Evolutionary conservation across 2,329 filamentous ascomycete species (phyloP).

Genomic region (Teratosphaeriaceae sp.): DNA sequence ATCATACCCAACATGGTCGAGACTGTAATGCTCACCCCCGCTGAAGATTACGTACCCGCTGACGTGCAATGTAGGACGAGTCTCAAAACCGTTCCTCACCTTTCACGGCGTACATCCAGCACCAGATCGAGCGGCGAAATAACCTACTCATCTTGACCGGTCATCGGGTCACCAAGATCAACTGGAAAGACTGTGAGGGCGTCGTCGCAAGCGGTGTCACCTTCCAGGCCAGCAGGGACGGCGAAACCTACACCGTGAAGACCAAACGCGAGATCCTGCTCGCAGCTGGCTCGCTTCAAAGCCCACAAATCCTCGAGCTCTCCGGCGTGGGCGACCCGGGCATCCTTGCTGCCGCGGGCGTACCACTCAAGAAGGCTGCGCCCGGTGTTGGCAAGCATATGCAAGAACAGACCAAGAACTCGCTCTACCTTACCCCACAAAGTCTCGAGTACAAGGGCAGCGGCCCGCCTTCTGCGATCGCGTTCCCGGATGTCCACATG

Average conservation of each 20-base stretch:
- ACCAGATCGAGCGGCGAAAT: conserved; percentile 15
- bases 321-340: conserved; percentile 47
- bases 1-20: conserved; percentile 13
- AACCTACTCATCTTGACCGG: conserved; percentile 22
- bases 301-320: conserved; percentile 52
- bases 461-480: conserved; percentile 33
- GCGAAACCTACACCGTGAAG: conserved; percentile 12
- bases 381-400: conserved; percentile 7
- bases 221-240: conserved; percentile 1
- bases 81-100: conserved; percentile 22
- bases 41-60: neutral
- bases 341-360: conserved; percentile 14
- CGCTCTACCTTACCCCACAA: conserved; percentile 9
- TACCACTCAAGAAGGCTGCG: conserved; percentile 4
- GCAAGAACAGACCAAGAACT: conserved; percentile 15
- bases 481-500: conserved; percentile 31
- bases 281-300: conserved; percentile 50
- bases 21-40: neutral
- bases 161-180: conserved; percentile 19
- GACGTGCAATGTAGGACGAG: conserved; percentile 19
- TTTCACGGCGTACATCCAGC: conserved; percentile 20
- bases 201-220: conserved; percentile 7
- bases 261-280: conserved; percentile 47
- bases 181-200: neutral
- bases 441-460: conserved; percentile 27